Evolutionary conservation across 2,329 filamentous ascomycete genomes (phyloP), one percentile per base, ranked within the genome.

Genomic region (Aspergillus phoenicis): DNA sequence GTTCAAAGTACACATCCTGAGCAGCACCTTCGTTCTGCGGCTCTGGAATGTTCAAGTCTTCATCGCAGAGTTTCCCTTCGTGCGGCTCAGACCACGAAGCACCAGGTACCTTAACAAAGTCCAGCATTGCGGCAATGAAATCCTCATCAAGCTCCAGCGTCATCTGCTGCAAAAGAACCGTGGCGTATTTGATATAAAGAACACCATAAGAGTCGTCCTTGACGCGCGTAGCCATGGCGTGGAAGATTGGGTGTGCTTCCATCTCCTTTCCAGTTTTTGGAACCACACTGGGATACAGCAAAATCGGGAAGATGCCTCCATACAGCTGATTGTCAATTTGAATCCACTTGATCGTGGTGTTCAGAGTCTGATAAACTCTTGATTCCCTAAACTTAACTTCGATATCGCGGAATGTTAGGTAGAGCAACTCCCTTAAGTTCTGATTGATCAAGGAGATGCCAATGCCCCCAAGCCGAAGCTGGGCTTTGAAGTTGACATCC

Each of bases 131-230:
- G 75, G 97, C 97, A 60, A 99, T 93, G 78, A 99, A 99, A 74
- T 99, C 95, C 71, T 99, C 95, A 66, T 99, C 95, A 52, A 99
- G 88, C 70, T 99, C 95, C 2, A 99, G 84, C 0, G 95, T 99
- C 93, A 99, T 97, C 76, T 99, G 93, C 76, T 99, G 95, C 49
- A 99, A 81, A 33, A 99, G 81, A 49, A 99, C 78, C 0, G 94
- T 97, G 22, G 95, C 94, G 76, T 99, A 99, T 77, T 99, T 99
- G 84, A 99, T 93, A 78, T 99, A 99, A 8, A 97, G 82, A 22
- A 99, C 95, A 70, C 95, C 95, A 72, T 98, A 99, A 0, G 93
- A 97, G 72, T 99, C 94, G 71, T 99, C 95, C 80, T 99, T 99
- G 75, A 99, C 94, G 30, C 93, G 86, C 10, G 94, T 97, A 58